Evolutionary conservation across 140 eudicot genomes (phyloP).

Genomic region (Bidens hawaiensis): DNA sequence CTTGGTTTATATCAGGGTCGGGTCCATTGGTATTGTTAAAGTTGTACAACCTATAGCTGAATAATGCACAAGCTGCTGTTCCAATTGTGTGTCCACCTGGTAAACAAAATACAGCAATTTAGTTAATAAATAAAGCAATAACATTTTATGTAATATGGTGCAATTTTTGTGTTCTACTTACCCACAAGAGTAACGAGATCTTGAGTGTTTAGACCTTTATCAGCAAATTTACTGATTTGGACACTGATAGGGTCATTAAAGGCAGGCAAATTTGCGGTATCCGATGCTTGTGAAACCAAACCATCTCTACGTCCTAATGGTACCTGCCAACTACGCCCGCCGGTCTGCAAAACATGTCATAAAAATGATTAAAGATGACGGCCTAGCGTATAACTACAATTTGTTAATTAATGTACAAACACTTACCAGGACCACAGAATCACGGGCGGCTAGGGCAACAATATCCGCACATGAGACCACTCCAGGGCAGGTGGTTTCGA

Average conservation of each 20-base stretch:
- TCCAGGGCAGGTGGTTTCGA: constrained; percentile 57
- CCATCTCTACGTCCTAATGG: constrained; percentile 68
- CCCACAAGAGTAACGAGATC: constrained; percentile 77
- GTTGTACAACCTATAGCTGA: too few species aligned
- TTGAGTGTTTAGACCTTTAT: constrained; percentile 42
- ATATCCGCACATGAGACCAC: constrained; percentile 86
- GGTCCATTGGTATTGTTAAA: too few species aligned
- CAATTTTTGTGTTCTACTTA: too few species aligned
- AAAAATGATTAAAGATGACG: background rate
- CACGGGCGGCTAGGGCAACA: constrained; percentile 77
- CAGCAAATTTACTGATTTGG: constrained; percentile 51
- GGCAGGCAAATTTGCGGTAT: constrained; percentile 44
- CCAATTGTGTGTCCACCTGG: constrained; percentile 59
- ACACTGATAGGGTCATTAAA: constrained; percentile 44
- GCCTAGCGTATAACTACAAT: background rate
- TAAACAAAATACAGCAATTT: background rate
- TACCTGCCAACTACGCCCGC: constrained; percentile 49
- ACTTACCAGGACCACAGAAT: constrained; percentile 54
- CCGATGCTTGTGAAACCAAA: constrained; percentile 53
- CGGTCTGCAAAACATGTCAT: constrained; percentile 33
- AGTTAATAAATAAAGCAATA: background rate
- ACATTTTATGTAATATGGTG: too few species aligned
- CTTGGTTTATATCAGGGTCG: constrained; percentile 44
- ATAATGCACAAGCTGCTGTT: too few species aligned
- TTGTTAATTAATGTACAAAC: background rate